Conservation (phyloP, 2,329 filamentous ascomycete species). For the Fusarium sp. region DNA sequence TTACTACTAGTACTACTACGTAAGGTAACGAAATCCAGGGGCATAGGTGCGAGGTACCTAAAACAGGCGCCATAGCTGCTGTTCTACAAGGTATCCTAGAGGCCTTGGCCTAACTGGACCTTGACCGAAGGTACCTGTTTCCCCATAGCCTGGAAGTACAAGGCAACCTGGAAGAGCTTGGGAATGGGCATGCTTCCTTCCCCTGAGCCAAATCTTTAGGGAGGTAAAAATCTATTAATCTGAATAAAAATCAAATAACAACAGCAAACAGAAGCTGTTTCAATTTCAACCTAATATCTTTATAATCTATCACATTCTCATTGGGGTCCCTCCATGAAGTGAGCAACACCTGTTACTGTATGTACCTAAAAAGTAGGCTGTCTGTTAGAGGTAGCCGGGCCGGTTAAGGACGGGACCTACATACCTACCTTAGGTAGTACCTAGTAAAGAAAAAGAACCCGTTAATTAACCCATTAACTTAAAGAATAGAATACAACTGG, state of each 20-base stretch:
- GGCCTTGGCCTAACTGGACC: background rate
- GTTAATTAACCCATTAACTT: background rate
- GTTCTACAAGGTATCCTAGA: constrained; percentile 1
- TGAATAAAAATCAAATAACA: background rate
- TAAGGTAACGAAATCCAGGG: background rate
- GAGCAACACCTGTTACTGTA: background rate
- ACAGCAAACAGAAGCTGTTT: background rate
- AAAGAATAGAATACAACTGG: background rate
- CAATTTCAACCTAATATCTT: background rate
- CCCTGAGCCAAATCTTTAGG: constrained; percentile 20
- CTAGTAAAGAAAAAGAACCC: background rate
- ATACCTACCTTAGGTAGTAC: too few species aligned
- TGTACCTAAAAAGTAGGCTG: background rate
- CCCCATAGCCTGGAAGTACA: background rate
- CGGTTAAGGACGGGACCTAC: background rate
- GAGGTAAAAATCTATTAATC: background rate
- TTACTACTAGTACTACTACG: background rate
- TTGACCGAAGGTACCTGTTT: background rate
- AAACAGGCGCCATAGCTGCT: background rate
- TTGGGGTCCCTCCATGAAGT: background rate
- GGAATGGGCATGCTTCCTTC: constrained; percentile 21
- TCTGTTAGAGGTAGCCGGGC: background rate
- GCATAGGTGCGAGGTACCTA: background rate
- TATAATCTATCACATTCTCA: background rate
- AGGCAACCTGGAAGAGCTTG: constrained; percentile 16